Evolutionary conservation across 768 basidiomycete species (phyloP).

Genomic region (Sporobolomyces pararoseus): DNA sequence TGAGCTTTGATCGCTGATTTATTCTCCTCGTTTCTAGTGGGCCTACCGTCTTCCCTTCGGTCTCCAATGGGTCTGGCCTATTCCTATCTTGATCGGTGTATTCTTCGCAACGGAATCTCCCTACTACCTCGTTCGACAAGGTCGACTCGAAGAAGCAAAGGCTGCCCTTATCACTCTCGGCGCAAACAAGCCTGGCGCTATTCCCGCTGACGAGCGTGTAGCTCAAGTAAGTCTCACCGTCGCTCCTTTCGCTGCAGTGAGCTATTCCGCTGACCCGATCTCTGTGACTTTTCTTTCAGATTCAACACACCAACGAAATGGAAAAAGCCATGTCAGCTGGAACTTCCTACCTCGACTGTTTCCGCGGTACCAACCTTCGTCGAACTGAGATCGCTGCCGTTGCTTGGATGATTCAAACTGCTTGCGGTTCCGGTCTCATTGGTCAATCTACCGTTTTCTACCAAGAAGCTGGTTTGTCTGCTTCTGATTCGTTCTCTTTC

Average conservation of each 20-base stretch:
- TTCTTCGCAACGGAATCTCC: conserved; percentile 46
- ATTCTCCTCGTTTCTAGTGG: conserved; percentile 25
- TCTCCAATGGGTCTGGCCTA: conserved; percentile 48
- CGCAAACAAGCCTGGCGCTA: conserved; percentile 15
- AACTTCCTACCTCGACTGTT: conserved; percentile 50
- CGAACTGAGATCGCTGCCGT: conserved; percentile 55
- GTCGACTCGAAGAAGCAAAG: conserved; percentile 48
- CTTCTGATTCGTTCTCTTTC: conserved; percentile 39
- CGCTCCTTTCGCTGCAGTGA: no score
- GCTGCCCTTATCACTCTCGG: conserved; percentile 42
- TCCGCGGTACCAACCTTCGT: conserved; percentile 48
- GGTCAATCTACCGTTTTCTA: conserved; percentile 3
- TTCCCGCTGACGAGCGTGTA: conserved; percentile 44
- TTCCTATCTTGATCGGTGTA: conserved; percentile 47
- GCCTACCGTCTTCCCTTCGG: conserved; percentile 38
- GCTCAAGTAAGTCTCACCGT: no score
- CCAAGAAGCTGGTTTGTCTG: conserved; percentile 46
- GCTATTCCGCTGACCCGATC: no score
- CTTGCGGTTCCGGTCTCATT: conserved; percentile 43
- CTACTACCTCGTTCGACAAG: conserved; percentile 49
- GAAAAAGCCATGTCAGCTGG: conserved; percentile 45
- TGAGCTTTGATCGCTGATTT: background rate
- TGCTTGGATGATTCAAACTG: conserved; percentile 46
- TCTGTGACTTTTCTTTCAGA: no score
- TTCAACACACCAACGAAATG: conserved; percentile 19